phyloP scores from a whole-genome alignment of 257 asterid species.

The Solanum paucissectum region DNA sequence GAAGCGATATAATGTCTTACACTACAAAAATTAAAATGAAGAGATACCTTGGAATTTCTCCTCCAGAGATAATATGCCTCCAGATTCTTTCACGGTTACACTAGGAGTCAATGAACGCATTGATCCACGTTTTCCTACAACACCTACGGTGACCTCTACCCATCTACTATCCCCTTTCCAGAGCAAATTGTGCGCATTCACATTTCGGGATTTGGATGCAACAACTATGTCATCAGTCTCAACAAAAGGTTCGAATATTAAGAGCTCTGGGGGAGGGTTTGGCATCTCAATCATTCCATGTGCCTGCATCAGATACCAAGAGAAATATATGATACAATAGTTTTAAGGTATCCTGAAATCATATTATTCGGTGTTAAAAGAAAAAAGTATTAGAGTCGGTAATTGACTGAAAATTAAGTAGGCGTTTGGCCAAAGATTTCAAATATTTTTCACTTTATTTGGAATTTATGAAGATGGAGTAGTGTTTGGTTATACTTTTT shows the following conservation, averaged over 20 bases:
- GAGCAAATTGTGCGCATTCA: conserved; percentile 34
- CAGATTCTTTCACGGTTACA: conserved; percentile 77
- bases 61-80: conserved; percentile 84
- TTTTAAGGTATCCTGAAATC: neutral
- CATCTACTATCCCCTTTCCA: conserved; percentile 84
- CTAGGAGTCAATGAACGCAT: conserved; percentile 86
- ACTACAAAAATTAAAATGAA: neutral
- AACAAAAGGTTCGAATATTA: conserved; percentile 76
- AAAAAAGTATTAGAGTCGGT: neutral
- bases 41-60: conserved; percentile 80
- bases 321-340: neutral
- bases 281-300: conserved; percentile 91
- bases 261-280: conserved; percentile 57
- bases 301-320: conserved; percentile 26
- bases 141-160: conserved; percentile 94
- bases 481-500: neutral
- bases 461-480: neutral
- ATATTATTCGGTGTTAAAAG: neutral
- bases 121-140: conserved; percentile 55
- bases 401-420: neutral
- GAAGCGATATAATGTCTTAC: neutral
- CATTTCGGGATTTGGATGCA: conserved; percentile 35
- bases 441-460: neutral
- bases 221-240: conserved; percentile 75
- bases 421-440: neutral